Evolutionary conservation across 1,284 basidiomycete species (phyloP).

Genomic region (Earliella scabrosa): DNA sequence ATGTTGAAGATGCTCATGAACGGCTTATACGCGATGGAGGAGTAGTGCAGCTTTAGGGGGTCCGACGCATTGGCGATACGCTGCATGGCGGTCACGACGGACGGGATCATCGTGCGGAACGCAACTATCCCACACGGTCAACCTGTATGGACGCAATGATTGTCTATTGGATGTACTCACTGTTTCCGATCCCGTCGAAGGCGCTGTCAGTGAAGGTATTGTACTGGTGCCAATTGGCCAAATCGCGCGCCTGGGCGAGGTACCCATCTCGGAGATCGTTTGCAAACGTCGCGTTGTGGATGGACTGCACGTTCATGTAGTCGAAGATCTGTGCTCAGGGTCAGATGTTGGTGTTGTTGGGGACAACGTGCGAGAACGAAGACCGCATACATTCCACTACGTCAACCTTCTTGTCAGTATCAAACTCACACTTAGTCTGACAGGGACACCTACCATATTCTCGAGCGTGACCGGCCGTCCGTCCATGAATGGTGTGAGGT

Average conservation of each 20-base stretch:
- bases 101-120: conserved; percentile 49
- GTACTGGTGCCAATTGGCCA: conserved; percentile 58
- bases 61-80: conserved; percentile 47
- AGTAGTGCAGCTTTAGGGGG: conserved; percentile 47
- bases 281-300: conserved; percentile 47
- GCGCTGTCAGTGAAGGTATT: conserved; percentile 47
- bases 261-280: conserved; percentile 35
- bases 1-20: conserved; percentile 59
- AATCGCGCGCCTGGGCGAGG: conserved; percentile 44
- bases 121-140: conserved; percentile 39
- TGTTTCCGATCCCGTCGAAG: conserved; percentile 43
- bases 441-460: conserved; percentile 42
- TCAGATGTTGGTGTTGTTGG: not conserved
- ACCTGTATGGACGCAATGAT: conserved; percentile 42
- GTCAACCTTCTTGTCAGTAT: too few species aligned
- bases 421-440: too few species aligned
- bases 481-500: conserved; percentile 44
- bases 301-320: conserved; percentile 55
- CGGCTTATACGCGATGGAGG: conserved; percentile 56
- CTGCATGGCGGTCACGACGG: conserved; percentile 46
- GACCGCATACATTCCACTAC: conserved; percentile 41
- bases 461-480: conserved; percentile 44
- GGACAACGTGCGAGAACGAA: not conserved
- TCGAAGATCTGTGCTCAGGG: conserved; percentile 45
- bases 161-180: conserved; percentile 9